These are phyloP conservation scores for Cyberlindnera mrakii DNA, from an alignment of 805 yeast species.

Conservation along the genomic window DNA sequence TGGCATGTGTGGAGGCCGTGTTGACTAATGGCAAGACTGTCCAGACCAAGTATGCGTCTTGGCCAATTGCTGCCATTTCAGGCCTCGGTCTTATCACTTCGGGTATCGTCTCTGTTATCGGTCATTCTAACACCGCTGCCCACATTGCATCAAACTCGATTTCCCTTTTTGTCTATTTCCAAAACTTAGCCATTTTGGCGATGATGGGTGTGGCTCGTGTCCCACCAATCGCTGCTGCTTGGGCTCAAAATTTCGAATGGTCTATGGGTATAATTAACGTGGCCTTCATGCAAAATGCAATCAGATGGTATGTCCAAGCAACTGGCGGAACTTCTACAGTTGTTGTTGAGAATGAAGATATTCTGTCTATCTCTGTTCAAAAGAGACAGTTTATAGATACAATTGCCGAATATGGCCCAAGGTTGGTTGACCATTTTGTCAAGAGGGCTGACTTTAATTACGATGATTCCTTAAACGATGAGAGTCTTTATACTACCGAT, in stretches of 20 bases:
- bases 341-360: conserved; percentile 54
- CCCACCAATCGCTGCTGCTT: conserved; percentile 96
- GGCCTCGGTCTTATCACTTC: conserved; percentile 85
- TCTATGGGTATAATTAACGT: conserved; percentile 84
- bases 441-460: conserved; percentile 37
- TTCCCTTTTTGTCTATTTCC: conserved; percentile 90
- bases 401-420: conserved; percentile 8
- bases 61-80: conserved; percentile 94
- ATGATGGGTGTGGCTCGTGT: conserved; percentile 92
- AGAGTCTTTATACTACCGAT: conserved; percentile 56
- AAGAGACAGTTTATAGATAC: conserved; percentile 32
- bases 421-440: conserved; percentile 15
- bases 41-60: conserved; percentile 82
- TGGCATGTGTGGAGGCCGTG: conserved; percentile 91
- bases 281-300: conserved; percentile 71
- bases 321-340: conserved; percentile 89
- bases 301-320: conserved; percentile 91
- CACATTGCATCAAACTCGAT: conserved; percentile 96
- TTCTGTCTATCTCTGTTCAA: conserved; percentile 82
- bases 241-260: conserved; percentile 98
- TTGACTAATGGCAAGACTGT: conserved; percentile 89
- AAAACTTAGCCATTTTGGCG: conserved; percentile 81
- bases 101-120: conserved; percentile 79
- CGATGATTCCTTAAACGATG: conserved; percentile 42
- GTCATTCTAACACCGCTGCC: conserved; percentile 89